A percentile compares a stretch with the other conserved stretches of the same genome.
Evolutionary conservation across 169 alveolate genomes (phyloP).

Genomic region (Cryptosporidium canis): DNA sequence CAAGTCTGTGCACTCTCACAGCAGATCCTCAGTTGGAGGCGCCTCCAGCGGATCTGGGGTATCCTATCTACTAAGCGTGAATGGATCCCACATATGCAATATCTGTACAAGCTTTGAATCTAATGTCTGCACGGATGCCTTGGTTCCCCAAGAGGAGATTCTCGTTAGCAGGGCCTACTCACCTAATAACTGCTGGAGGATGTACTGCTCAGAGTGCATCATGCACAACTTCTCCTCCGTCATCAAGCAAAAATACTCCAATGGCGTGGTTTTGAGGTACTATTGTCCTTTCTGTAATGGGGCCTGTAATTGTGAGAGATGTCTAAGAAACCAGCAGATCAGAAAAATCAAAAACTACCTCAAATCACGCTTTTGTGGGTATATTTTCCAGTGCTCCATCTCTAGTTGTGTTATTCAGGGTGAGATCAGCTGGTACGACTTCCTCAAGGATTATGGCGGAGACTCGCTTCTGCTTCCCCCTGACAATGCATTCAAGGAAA

Average conservation of each 20-base stretch:
- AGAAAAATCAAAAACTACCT: constrained; percentile 56
- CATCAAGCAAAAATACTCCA: constrained; percentile 58
- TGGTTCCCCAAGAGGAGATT: not conserved
- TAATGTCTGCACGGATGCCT: not conserved
- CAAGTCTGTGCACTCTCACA: not conserved
- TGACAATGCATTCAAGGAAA: not conserved
- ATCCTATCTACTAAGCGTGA: not conserved
- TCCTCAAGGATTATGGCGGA: constrained; percentile 49
- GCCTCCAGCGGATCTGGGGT: not conserved
- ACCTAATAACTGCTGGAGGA: constrained; percentile 68
- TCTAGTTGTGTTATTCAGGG: constrained; percentile 12
- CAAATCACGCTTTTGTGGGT: constrained; percentile 45
- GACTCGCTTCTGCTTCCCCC: not conserved
- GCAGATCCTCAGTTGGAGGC: not conserved
- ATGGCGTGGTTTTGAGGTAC: constrained; percentile 52
- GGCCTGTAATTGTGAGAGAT: constrained; percentile 60
- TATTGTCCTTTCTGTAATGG: constrained; percentile 70
- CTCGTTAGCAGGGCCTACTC: constrained; percentile 41
- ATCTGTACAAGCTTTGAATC: constrained; percentile 42
- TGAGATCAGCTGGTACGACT: constrained; percentile 52
- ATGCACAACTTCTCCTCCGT: constrained; percentile 64
- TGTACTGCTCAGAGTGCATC: constrained; percentile 70
- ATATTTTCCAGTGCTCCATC: constrained; percentile 27
- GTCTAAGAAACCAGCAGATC: constrained; percentile 62
- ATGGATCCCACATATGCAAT: constrained; percentile 31